Conservation (phyloP, 805 yeast species). For the Wickerhamomyces sydowiorum region DNA sequence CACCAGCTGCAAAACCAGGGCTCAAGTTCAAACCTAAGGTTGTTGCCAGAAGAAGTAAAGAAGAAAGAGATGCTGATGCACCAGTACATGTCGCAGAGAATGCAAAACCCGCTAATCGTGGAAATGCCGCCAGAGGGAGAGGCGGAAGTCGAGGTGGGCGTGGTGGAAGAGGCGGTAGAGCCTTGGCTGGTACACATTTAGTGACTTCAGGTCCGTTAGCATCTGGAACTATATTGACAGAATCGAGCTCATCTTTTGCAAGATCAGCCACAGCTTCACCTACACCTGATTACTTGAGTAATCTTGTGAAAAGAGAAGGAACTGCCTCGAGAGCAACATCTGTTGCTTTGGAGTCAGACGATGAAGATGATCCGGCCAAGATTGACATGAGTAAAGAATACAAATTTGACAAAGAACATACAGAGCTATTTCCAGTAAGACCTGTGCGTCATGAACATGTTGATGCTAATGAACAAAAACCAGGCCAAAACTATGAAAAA, state of each 20-base stretch:
- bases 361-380: constrained; percentile 37
- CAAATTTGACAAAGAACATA: constrained; percentile 38
- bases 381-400: constrained; percentile 64
- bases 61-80: constrained; percentile 76
- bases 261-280: constrained; percentile 26
- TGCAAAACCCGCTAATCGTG: constrained; percentile 3
- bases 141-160: constrained; percentile 9
- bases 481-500: constrained; percentile 23
- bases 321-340: constrained; percentile 13
- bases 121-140: constrained; percentile 9
- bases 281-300: constrained; percentile 37
- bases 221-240: constrained; percentile 39
- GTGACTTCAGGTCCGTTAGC: constrained; percentile 73
- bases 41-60: constrained; percentile 78
- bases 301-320: constrained; percentile 24
- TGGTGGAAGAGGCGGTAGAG: constrained; percentile 23
- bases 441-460: constrained; percentile 49
- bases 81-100: constrained; percentile 29
- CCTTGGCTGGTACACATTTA: constrained; percentile 44
- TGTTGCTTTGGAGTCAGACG: constrained; percentile 28
- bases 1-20: constrained; percentile 38
- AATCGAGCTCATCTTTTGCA: constrained; percentile 12
- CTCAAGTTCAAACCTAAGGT: constrained; percentile 81
- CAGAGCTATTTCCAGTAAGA: constrained; percentile 63
- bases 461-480: constrained; percentile 41